Conservation (phyloP, 805 yeast species). For the Myxozyma neglecta region DNA sequence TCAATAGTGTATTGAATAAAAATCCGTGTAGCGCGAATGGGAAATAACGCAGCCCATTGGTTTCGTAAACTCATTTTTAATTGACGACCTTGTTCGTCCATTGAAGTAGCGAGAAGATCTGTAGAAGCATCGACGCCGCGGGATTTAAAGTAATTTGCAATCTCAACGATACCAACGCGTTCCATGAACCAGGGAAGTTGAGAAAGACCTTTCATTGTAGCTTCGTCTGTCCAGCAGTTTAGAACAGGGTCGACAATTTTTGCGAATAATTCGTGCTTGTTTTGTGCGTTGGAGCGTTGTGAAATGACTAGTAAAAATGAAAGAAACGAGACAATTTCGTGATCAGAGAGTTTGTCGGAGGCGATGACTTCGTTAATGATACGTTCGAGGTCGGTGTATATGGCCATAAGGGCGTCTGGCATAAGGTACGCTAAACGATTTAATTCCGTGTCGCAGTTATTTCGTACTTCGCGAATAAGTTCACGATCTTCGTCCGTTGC, state of each 20-base stretch:
- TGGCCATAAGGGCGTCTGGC: conserved; percentile 84
- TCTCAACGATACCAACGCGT: conserved; percentile 88
- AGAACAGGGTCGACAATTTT: conserved; percentile 92
- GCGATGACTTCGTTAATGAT: conserved; percentile 73
- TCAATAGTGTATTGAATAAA: conserved; percentile 95
- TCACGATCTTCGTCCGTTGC: conserved; percentile 63
- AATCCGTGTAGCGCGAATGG: conserved; percentile 91
- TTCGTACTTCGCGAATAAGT: conserved; percentile 78
- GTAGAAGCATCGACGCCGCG: conserved; percentile 78
- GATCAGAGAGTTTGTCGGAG: conserved; percentile 72
- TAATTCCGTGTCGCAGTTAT: conserved; percentile 91
- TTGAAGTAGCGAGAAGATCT: conserved; percentile 69
- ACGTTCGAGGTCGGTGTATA: conserved; percentile 76
- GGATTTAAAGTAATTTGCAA: conserved; percentile 83
- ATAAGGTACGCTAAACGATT: conserved; percentile 91
- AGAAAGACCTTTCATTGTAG: conserved; percentile 81
- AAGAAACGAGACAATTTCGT: conserved; percentile 91
- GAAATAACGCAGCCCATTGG: conserved; percentile 92
- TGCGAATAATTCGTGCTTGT: conserved; percentile 75
- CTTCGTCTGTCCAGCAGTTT: conserved; percentile 87
- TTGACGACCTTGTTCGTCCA: conserved; percentile 84
- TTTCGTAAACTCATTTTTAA: conserved; percentile 78
- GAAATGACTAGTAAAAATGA: conserved; percentile 90
- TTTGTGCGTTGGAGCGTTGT: conserved; percentile 64
- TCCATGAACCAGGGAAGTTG: conserved; percentile 99